Percentiles rank a stretch among this genome's conserved stretches.
These are phyloP conservation scores for Xylogone sp. DNA, from an alignment of 2,329 filamentous ascomycete genomes.

Conservation along the genomic window DNA sequence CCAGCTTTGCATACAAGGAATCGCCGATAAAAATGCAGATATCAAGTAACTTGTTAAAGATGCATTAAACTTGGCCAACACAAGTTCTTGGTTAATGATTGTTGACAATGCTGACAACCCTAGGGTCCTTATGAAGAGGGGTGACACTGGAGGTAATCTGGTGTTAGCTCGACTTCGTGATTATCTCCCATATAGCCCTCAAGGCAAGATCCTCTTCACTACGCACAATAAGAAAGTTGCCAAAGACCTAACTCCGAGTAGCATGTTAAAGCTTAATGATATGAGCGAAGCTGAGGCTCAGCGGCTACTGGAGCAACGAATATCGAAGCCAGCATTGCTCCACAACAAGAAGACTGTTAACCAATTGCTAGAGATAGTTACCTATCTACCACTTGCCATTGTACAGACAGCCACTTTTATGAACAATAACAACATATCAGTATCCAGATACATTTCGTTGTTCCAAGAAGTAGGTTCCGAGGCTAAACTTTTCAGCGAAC, in stretches of 20 bases:
- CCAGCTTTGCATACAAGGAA: slow-evolving; percentile 18
- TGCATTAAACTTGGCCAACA: slow-evolving; percentile 5
- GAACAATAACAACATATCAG: slow-evolving; percentile 4
- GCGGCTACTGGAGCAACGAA: slow-evolving; percentile 18
- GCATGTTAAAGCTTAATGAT: slow-evolving; percentile 23
- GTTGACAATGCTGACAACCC: slow-evolving; percentile 40
- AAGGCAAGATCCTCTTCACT: slow-evolving; percentile 4
- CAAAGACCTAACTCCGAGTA: slow-evolving; percentile 14
- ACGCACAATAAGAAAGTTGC: slow-evolving; percentile 2
- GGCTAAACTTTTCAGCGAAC: slow-evolving; percentile 3
- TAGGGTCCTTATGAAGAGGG: slow-evolving; percentile 1
- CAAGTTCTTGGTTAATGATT: slow-evolving; percentile 34
- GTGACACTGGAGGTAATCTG: no score
- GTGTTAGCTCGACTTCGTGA: slow-evolving; percentile 1
- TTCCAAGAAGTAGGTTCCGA: slow-evolving; percentile 8
- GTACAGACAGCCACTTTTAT: slow-evolving; percentile 5
- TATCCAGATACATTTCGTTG: slow-evolving; percentile 2
- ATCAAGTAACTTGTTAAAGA: slow-evolving; percentile 4
- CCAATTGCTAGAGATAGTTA: slow-evolving; percentile 27
- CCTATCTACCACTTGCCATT: slow-evolving; percentile 14
- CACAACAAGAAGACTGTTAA: slow-evolving; percentile 4
- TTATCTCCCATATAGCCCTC: slow-evolving; percentile 4
- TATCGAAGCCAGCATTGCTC: slow-evolving; percentile 11
- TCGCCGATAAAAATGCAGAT: slow-evolving; percentile 5
- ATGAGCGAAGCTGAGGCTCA: slow-evolving; percentile 26